A percentile compares a stretch with the other conserved stretches of the same genome.
phyloP scores from a whole-genome alignment of 768 basidiomycete species.

The Amanita rubescens region DNA sequence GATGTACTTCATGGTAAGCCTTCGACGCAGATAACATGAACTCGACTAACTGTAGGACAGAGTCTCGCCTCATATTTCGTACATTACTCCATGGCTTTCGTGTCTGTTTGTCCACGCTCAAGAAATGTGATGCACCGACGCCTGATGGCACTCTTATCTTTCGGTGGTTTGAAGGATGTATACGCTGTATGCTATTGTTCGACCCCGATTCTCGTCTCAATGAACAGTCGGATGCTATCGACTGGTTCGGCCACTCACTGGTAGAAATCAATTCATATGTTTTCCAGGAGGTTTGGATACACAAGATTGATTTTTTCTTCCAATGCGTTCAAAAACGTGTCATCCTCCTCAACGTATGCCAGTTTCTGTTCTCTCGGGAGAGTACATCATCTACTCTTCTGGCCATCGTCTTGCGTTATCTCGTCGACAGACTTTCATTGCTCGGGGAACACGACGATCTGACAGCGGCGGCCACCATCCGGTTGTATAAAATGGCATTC shows the following conservation, averaged over 20 bases:
- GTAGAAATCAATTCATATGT: slow-evolving; percentile 83
- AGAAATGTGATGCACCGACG: slow-evolving; percentile 69
- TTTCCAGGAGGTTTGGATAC: slow-evolving; percentile 95
- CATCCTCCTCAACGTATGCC: slow-evolving; percentile 76
- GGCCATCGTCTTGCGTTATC: slow-evolving; percentile 81
- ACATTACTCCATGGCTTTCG: slow-evolving; percentile 87
- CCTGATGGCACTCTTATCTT: slow-evolving; percentile 86
- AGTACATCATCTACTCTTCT: slow-evolving; percentile 72
- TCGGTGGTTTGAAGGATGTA: slow-evolving; percentile 78
- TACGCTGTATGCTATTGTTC: slow-evolving; percentile 80
- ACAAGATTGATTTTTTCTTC: slow-evolving; percentile 88
- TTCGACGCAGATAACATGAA: neutral
- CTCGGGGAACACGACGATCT: slow-evolving; percentile 83
- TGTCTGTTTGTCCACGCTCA: slow-evolving; percentile 65
- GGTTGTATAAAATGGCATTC: slow-evolving; percentile 95
- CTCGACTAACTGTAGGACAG: slow-evolving; percentile 33
- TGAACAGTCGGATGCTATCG: slow-evolving; percentile 67
- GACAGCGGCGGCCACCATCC: slow-evolving; percentile 76
- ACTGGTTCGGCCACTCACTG: slow-evolving; percentile 74
- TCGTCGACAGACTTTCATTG: slow-evolving; percentile 72
- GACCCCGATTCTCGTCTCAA: slow-evolving; percentile 61
- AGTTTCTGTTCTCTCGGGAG: slow-evolving; percentile 75
- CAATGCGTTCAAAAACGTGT: slow-evolving; percentile 70
- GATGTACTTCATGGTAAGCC: slow-evolving; percentile 66
- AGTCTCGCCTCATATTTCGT: slow-evolving; percentile 79